Base-by-base conservation (phyloP, 768 basidiomycete genomes). In the Suillus clintonianus region DNA sequence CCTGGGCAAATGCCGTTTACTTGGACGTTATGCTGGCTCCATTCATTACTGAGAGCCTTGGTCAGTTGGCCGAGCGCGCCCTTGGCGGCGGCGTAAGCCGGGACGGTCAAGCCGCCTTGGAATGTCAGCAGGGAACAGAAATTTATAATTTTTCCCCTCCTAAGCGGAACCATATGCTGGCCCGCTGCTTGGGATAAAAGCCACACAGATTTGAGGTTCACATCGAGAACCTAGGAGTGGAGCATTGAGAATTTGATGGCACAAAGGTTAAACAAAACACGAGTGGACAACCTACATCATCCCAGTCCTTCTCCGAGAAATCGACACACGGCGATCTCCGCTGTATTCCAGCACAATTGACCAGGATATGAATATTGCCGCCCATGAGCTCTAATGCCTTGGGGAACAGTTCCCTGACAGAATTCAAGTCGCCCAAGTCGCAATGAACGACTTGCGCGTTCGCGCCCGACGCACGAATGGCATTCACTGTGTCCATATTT, bases 61-160 rank as follows among this genome's bases (percentile, higher is more conserved):
- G 94, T 93, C 69, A 94, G 81, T 72, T 90, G 90, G 11, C 91
- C 91, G 37, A 94, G 81, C 22, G 92, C 93, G 62, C 94, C 94
- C 74, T 96, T 97, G 10, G 95, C 91, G 4, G 95, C 88, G 2
- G 95, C 92, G 71, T 97, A 97, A 13, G 95, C 95, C 22, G 95
- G 94, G 45, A 97, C 84, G 15, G 87, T 89, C 59, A 90, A 62
- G 51, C 89, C 89, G 54, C 85, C 86, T 71, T 86, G 79, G 65
- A 79, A 82, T 36, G 78, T 81, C 59, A 84, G 67, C 45, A 86
- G 77, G 55, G 83, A 85, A 64, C 84, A 86, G 67, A 89, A 82
- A 73, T 89, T 89, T 74, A 90, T 88, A 69, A 90, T 87, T 74
- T 89, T 89, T 37, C 94, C 80, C 76, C 92, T 75, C 75, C 80